A percentile compares a stretch with the other conserved stretches of the same genome.
These are phyloP conservation scores for Carex cristatella DNA, from an alignment of 176 grass and related monocot genomes.

Conservation along the genomic window DNA sequence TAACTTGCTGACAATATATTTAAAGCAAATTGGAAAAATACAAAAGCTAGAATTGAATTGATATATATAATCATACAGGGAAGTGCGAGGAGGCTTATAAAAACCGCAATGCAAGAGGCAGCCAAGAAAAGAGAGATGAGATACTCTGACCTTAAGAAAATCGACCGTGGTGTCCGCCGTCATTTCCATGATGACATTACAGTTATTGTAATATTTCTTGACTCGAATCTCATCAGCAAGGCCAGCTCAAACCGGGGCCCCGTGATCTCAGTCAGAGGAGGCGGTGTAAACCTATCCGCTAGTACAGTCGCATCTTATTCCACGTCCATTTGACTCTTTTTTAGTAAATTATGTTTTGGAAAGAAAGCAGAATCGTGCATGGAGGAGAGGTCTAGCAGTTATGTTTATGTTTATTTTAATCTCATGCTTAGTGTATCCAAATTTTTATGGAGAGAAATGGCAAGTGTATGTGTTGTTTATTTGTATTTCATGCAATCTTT, in stretches of 20 bases:
- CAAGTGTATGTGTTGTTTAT: constrained; percentile 1
- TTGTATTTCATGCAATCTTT: background rate
- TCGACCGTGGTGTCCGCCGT: constrained; percentile 75
- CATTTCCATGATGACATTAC: constrained; percentile 98
- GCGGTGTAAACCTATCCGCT: constrained; percentile 37
- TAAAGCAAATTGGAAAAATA: background rate
- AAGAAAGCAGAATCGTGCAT: background rate
- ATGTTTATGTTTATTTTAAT: constrained; percentile 5
- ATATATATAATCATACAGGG: constrained; percentile 47
- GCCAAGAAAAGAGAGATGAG: constrained; percentile 98
- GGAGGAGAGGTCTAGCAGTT: background rate
- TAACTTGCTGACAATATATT: background rate
- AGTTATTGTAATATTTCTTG: constrained; percentile 72
- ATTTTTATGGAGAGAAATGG: constrained; percentile 1
- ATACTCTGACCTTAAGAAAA: constrained; percentile 94
- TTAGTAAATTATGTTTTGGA: constrained; percentile 11
- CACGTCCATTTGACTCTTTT: background rate
- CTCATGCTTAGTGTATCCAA: constrained; percentile 2
- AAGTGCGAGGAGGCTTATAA: constrained; percentile 71
- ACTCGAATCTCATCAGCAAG: constrained; percentile 50
- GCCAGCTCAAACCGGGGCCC: constrained; percentile 44
- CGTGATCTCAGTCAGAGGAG: constrained; percentile 58
- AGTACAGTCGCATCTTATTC: constrained; percentile 58
- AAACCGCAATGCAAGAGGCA: constrained; percentile 56
- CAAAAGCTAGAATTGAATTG: background rate